Evolutionary conservation across 2,329 filamentous ascomycete species (phyloP).

Genomic region (Colletotrichum coccodes): DNA sequence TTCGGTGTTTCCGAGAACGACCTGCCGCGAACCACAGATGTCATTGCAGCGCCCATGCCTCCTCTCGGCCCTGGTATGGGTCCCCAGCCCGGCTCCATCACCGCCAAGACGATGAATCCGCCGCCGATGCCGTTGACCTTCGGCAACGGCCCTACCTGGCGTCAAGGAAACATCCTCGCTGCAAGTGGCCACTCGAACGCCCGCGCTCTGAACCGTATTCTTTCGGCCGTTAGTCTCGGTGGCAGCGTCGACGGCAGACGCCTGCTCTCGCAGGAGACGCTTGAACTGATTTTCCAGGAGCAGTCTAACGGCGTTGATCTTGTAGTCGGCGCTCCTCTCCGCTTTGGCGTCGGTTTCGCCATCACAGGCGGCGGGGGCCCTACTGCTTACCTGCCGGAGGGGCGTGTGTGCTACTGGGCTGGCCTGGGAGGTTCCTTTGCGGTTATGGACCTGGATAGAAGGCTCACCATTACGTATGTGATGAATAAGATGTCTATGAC

Average conservation of each 20-base stretch:
- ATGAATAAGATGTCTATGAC: constrained; percentile 55
- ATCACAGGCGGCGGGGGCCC: constrained; percentile 42
- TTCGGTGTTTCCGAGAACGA: constrained; percentile 53
- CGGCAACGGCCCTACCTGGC: constrained; percentile 44
- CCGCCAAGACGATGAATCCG: constrained; percentile 43
- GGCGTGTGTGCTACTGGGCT: constrained; percentile 50
- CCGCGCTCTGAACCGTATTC: constrained; percentile 50
- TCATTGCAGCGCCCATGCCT: constrained; percentile 45
- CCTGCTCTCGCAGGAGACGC: constrained; percentile 50
- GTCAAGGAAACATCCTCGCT: constrained; percentile 50
- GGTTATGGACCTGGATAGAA: constrained; percentile 53
- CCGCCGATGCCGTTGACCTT: constrained; percentile 33
- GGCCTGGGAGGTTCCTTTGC: constrained; percentile 56
- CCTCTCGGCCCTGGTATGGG: constrained; percentile 31
- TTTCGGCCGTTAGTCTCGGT: constrained; percentile 42
- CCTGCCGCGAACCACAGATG: constrained; percentile 43
- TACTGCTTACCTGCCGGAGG: constrained; percentile 42
- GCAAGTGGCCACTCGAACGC: constrained; percentile 58
- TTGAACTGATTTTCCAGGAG: constrained; percentile 55
- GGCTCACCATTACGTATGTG: constrained; percentile 53
- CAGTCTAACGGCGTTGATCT: constrained; percentile 54
- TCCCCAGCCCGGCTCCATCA: constrained; percentile 38
- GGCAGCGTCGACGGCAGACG: constrained; percentile 36
- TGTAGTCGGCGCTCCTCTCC: constrained; percentile 44
- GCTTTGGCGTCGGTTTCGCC: constrained; percentile 54